Base-by-base conservation (phyloP, 805 yeast genomes). In the Millerozyma miso region DNA sequence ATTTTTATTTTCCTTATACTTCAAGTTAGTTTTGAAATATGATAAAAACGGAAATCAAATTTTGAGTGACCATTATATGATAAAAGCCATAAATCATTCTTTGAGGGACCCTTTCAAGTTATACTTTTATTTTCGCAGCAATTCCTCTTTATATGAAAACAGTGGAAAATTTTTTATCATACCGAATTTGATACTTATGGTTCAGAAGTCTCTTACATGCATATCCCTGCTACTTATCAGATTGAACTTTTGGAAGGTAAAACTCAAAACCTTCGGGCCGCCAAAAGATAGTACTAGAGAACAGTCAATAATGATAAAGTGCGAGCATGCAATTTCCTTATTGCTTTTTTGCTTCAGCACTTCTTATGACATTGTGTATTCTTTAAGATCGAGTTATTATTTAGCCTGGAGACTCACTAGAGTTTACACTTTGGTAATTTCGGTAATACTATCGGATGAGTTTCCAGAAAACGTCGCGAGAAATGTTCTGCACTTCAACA, bases 371-470 rank as follows among this genome's bases (percentile, higher is more conserved):
- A 54, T 45, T 44, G 47, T 55, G 36, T 43, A 18, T 39, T 53
- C 59, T 1, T 59, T 84, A 31, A 77, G 85, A 15, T 68, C 64
- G 18, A 71, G 79, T 48, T 83, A 81, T 54, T 80, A 79, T 44
- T 81, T 81, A 54, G 85, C 88, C 2, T 80, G 83, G 80, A 74
- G 85, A 60, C 72, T 83, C 56, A 69, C 78, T 31, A 82, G 81
- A 51, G 83, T 85, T 0, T 77, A 76, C 40, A 58, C 58, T 4
- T 70, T 65, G 35, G 51, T 80, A 16, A 48, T 71, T 10, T 63
- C 59, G 19, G 41, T 73, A 3, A 44, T 33, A 4, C 6, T 18
- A n/a, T 33, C 36, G 12, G 36, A 33, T 10, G 19, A 14, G 4
- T 33, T 33, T 33, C 29, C 6, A 6, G 29, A 23, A 23, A 23